Evolutionary conservation across 768 basidiomycete species (phyloP).

Genomic region (Rhodotorula taiwanensis): DNA sequence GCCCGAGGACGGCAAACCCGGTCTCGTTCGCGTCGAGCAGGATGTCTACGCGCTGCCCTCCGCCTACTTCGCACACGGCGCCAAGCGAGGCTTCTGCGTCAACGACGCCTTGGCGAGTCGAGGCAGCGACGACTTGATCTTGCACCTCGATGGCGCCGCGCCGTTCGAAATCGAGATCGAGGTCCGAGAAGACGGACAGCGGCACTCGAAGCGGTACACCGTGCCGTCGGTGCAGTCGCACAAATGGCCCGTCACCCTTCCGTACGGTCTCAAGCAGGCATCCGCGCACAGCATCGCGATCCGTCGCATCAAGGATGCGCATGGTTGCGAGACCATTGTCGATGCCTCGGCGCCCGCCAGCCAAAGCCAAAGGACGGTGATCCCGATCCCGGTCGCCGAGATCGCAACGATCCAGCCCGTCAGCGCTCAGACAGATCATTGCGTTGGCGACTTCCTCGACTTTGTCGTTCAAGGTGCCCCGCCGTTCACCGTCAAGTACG

Average conservation of each 20-base stretch:
- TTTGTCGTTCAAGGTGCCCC: slow-evolving; percentile 91
- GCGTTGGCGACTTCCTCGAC: slow-evolving; percentile 79
- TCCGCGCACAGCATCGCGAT: slow-evolving; percentile 75
- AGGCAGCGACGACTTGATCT: slow-evolving; percentile 50
- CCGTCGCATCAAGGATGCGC: slow-evolving; percentile 69
- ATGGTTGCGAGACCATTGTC: slow-evolving; percentile 67
- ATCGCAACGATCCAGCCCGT: slow-evolving; percentile 85
- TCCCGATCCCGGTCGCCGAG: slow-evolving; percentile 74
- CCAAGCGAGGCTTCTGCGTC: slow-evolving; percentile 38
- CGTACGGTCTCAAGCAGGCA: slow-evolving; percentile 68
- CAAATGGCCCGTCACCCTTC: slow-evolving; percentile 63
- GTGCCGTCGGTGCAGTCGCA: slow-evolving; percentile 50
- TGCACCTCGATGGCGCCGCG: slow-evolving; percentile 72
- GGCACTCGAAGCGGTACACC: slow-evolving; percentile 56
- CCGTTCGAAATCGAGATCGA: slow-evolving; percentile 70
- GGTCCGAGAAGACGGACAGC: slow-evolving; percentile 66
- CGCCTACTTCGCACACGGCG: slow-evolving; percentile 25
- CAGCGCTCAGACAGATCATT: slow-evolving; percentile 69
- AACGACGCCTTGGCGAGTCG: slow-evolving; percentile 32
- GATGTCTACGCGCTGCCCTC: slow-evolving; percentile 37
- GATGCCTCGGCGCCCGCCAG: slow-evolving; percentile 42
- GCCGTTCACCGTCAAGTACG: slow-evolving; percentile 82
- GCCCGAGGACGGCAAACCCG: slow-evolving; percentile 6
- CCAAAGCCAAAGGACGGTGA: not conserved
- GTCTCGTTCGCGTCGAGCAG: slow-evolving; percentile 35